Percentiles rank a stretch among this genome's conserved stretches.
phyloP scores from a whole-genome alignment of 2,329 filamentous ascomycete genomes.

The Blastomyces percursus region DNA sequence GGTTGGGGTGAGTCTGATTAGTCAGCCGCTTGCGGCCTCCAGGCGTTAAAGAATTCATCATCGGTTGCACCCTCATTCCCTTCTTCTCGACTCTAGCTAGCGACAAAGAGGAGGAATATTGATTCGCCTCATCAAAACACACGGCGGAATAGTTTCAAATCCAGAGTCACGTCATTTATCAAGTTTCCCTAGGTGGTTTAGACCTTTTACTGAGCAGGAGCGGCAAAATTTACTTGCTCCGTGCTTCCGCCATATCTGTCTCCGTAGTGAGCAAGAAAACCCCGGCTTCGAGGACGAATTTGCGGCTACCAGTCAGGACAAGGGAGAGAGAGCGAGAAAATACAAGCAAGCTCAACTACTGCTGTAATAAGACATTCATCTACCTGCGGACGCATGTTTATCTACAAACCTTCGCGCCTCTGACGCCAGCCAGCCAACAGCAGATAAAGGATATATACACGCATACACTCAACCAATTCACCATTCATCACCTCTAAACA shows the following conservation, averaged over 20 bases:
- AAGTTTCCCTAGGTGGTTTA: neutral
- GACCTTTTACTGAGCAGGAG: neutral
- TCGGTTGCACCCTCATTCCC: no score
- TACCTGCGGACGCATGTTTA: neutral
- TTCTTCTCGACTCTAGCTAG: neutral
- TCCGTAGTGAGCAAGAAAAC: neutral
- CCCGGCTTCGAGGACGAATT: neutral
- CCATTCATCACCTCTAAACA: neutral
- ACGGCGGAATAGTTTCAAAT: neutral
- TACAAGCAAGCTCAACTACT: neutral
- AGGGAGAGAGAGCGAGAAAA: neutral
- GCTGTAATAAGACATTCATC: neutral
- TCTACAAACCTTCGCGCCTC: neutral
- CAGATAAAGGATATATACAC: neutral
- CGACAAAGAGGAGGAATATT: neutral
- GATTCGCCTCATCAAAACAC: neutral
- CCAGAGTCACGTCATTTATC: no score
- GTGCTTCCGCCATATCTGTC: neutral
- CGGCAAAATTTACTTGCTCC: neutral
- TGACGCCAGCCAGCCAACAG: neutral
- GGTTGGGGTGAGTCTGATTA: no score
- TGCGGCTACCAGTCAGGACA: neutral
- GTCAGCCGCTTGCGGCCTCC: no score
- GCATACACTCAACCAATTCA: neutral
- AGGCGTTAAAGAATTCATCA: no score